phyloP scores from a whole-genome alignment of 2,329 filamentous ascomycete genomes.

The Hypomyces rosellus region DNA sequence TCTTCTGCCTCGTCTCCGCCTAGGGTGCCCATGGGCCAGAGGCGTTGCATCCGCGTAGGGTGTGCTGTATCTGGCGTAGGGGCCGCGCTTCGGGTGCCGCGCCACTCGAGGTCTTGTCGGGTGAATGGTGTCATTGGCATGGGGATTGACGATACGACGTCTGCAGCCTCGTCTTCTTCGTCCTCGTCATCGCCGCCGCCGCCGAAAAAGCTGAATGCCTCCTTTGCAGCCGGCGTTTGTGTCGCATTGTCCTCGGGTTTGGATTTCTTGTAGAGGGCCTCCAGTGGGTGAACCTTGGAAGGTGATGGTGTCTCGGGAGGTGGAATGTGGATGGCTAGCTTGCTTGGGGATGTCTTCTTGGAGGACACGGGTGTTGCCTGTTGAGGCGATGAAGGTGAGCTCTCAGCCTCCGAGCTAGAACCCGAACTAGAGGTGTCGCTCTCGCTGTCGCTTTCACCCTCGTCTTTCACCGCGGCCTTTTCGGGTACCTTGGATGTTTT shows the following conservation, averaged over 20 bases:
- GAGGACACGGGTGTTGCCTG: background rate
- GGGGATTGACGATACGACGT: slow-evolving; percentile 21
- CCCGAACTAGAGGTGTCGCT: slow-evolving; percentile 1
- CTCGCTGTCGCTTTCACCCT: slow-evolving; percentile 16
- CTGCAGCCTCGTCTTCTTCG: slow-evolving; percentile 36
- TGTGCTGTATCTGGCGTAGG: slow-evolving; percentile 92
- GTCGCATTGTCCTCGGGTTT: slow-evolving; percentile 36
- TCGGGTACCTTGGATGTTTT: slow-evolving; percentile 13
- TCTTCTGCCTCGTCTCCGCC: slow-evolving; percentile 29
- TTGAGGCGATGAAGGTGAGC: background rate
- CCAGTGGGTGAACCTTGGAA: slow-evolving; percentile 68
- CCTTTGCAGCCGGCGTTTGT: slow-evolving; percentile 29
- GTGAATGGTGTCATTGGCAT: slow-evolving; percentile 78
- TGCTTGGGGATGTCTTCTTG: background rate
- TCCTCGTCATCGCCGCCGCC: slow-evolving; percentile 39
- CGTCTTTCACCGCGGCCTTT: slow-evolving; percentile 10
- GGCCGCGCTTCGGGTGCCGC: slow-evolving; percentile 76
- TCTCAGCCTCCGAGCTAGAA: background rate
- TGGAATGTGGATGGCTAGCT: slow-evolving; percentile 50
- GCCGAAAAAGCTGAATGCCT: slow-evolving; percentile 74
- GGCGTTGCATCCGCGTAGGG: slow-evolving; percentile 56
- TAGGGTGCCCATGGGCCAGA: slow-evolving; percentile 38
- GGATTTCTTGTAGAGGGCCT: slow-evolving; percentile 81
- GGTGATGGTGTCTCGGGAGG: slow-evolving; percentile 40
- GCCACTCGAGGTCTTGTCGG: slow-evolving; percentile 67